Base-by-base conservation (phyloP, 345 rosid genomes). In the Kernera saxatilis region DNA sequence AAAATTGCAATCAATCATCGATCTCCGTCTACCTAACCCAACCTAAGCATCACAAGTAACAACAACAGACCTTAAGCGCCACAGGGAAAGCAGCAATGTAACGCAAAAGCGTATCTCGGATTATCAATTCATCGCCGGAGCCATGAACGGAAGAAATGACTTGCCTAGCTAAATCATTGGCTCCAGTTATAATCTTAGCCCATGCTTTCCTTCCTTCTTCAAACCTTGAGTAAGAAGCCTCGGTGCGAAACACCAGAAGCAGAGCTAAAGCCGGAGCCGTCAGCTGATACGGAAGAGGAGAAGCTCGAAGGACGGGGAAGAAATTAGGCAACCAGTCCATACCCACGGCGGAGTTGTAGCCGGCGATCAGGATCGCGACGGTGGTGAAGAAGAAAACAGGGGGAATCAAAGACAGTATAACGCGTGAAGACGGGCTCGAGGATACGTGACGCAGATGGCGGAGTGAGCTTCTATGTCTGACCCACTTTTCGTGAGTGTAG, bases 211-310 rank as follows among this genome's bases (percentile, higher is more conserved):
- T 84, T 39, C 98, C 98, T 69, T 87, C 85, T 73, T 83, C 94
- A 53, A 73, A 91, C 82, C 98, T 83, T 3, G 98, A 91, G 78
- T 91, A 93, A 11, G 98, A 91, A 19, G 98, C 97, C 83, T 93
- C 98, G 0, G 95, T 93, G 65, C 98, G 78, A 43, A 93, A 93
- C 39, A 91, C 98, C 36, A 93, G 67, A 76, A 93, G 85, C 79
- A 93, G 78, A 36, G 98, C 98, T 79, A 93, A 67, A 35, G 97
- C 97, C 5, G 98, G 88, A 27, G 96, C 97, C 0, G 97, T 91
- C 19, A 93, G 63, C 84, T 93, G 94, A 70, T 89, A 89, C 1
- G 97, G 98, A 77, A 93, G 74, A 25, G 97, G 67, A 49, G 97
- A 93, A 3, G 97, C 81, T 76, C 90, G 83, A 53, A 93, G 69